These are phyloP conservation scores for Hordeum vulgare DNA, from an alignment of 176 grass and related monocot species.

Conservation along the genomic window MorexV3_pseudomolecules_assembly NC_058520.1:449099470-449099969, in stretches of 20 bases:
- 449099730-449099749: background rate
- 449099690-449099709: conserved; percentile 30
- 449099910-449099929: background rate
- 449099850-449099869: background rate
- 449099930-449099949: background rate
- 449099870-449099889: background rate
- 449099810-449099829: conserved; percentile 5
- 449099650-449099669: conserved; percentile 9
- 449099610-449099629: conserved; percentile 23
- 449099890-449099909: background rate
- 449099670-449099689: conserved; percentile 22
- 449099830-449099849: conserved; percentile 14
- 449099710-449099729: conserved; percentile 6
- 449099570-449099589: conserved; percentile 22
- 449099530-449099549: background rate
- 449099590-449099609: background rate
- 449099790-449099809: conserved; percentile 19
- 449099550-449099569: background rate
- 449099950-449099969: background rate
- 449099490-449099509: background rate
- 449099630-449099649: conserved; percentile 38
- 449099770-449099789: background rate
- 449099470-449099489: background rate
- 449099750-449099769: background rate
- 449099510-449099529: background rate